Evolutionary conservation across 2,329 filamentous ascomycete genomes (phyloP), one percentile per base, ranked within the genome.

Genomic region (Verticillium klebahnii): DNA sequence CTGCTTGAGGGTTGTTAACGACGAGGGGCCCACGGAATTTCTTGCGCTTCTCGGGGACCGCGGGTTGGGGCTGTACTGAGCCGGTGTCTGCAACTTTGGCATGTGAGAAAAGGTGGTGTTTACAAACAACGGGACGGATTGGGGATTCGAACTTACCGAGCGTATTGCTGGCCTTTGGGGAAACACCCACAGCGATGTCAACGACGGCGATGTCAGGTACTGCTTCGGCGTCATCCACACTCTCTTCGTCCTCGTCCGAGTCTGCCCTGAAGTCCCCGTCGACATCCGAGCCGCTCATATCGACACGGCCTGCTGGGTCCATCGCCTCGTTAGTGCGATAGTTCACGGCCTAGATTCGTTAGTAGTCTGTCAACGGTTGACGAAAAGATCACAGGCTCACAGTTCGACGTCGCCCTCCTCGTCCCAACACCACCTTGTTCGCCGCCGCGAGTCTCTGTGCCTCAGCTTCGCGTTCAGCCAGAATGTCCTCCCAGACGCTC

Each of bases 401-500:
- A 67, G 80, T 78, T 64, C 90, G 85, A 66, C 88, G 87, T 67
- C 95, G 85, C 66, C 92, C 91, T 45, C 95, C 95, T 63, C 95
- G 87, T 12, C 95, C 95, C 57, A 97, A 85, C n/a, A 85, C 85
- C 72, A 96, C 86, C 57, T 87, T 82, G 62, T 88, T 86, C 17
- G 79, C 81, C 37, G 87, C 87, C 8, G 88, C 87, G 68, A 93
- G 88, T 61, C 86, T 86, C n/a, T 85, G 83, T 2, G 93, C 93
- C 60, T 89, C 87, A 52, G 85, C 87, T 36, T 65, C 64, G n/a
- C 64, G 63, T 56, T 66, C 64, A 25, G 61, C 61, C n/a, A 99
- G 80, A 63, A 99, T 97, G 68, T 89, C 89, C 60, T 96, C 93
- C 96, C 96, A 99, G 0, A 96, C 86, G 39, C 86, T 88, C 15